Percentiles rank a stretch among this genome's conserved stretches.
Conservation (phyloP, 139 green algal species). For the Spirogloea muscicola region DNA sequence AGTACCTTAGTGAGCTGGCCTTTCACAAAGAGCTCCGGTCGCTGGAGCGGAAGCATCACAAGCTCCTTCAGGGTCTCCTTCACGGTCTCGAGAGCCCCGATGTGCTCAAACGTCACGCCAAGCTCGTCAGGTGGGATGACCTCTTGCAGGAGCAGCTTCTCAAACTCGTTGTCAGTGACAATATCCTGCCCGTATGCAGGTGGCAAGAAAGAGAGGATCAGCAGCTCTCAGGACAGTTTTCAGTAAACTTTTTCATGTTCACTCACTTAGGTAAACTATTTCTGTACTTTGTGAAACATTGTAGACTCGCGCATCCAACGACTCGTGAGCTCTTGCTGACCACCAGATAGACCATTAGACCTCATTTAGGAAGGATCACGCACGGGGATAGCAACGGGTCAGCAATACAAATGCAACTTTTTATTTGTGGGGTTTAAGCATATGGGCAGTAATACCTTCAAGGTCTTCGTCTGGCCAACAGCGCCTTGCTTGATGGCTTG, state of each 20-base stretch:
- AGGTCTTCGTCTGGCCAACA: background rate
- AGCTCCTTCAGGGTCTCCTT: constrained; percentile 61
- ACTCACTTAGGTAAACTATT: no score
- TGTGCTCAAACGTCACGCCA: constrained; percentile 55
- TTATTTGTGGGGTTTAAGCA: no score
- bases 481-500: constrained; percentile 7
- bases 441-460: constrained; percentile 10
- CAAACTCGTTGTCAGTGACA: constrained; percentile 59
- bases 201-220: constrained; percentile 3
- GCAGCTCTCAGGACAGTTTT: background rate
- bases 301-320: no score
- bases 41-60: constrained; percentile 69
- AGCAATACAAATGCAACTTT: no score
- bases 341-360: no score
- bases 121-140: constrained; percentile 62
- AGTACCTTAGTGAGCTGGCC: constrained; percentile 58
- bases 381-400: no score
- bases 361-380: no score
- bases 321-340: no score
- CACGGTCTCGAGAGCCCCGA: constrained; percentile 56
- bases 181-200: constrained; percentile 43
- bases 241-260: background rate
- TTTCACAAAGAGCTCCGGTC: constrained; percentile 67
- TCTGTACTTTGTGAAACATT: no score
- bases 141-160: constrained; percentile 61